Conservation (phyloP, 805 yeast genomes). For the Zygotorulaspora florentina region DNA sequence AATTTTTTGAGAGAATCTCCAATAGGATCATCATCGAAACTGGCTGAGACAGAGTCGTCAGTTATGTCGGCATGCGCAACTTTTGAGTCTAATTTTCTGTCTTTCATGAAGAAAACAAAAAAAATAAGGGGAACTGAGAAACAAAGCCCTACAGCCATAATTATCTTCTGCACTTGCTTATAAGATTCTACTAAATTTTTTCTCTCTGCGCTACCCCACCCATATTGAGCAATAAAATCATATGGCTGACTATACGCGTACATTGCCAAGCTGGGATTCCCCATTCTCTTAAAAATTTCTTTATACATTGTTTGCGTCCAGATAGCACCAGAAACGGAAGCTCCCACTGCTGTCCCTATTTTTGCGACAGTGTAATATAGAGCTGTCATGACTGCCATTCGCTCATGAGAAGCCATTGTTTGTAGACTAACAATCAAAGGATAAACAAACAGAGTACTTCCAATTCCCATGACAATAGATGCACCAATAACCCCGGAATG, state of each 20-base stretch:
- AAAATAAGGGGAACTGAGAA: constrained; percentile 26
- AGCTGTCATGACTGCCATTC: constrained; percentile 63
- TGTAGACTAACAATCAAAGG: constrained; percentile 60
- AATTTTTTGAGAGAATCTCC: constrained; percentile 16
- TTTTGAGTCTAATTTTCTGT: constrained; percentile 24
- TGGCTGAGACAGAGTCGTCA: constrained; percentile 24
- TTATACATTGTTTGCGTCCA: constrained; percentile 63
- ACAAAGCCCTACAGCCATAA: constrained; percentile 43
- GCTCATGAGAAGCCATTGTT: constrained; percentile 57
- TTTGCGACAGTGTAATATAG: constrained; percentile 54
- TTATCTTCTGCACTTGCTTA: constrained; percentile 53
- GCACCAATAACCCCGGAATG: constrained; percentile 62
- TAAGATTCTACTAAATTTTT: constrained; percentile 54
- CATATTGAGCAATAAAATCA: constrained; percentile 42
- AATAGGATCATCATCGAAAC: constrained; percentile 21
- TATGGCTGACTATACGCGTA: constrained; percentile 52
- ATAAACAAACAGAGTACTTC: constrained; percentile 66
- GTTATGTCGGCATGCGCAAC: constrained; percentile 29
- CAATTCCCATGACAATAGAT: constrained; percentile 60
- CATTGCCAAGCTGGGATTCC: constrained; percentile 39
- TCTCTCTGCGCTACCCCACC: constrained; percentile 65
- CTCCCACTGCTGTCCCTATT: constrained; percentile 62
- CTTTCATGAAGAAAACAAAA: constrained; percentile 27
- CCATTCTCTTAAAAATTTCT: constrained; percentile 36
- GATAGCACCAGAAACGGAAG: constrained; percentile 65